These are phyloP conservation scores for Hymenoscyphus infarciens DNA, from an alignment of 2,329 filamentous ascomycete genomes.

Conservation along the genomic window DNA sequence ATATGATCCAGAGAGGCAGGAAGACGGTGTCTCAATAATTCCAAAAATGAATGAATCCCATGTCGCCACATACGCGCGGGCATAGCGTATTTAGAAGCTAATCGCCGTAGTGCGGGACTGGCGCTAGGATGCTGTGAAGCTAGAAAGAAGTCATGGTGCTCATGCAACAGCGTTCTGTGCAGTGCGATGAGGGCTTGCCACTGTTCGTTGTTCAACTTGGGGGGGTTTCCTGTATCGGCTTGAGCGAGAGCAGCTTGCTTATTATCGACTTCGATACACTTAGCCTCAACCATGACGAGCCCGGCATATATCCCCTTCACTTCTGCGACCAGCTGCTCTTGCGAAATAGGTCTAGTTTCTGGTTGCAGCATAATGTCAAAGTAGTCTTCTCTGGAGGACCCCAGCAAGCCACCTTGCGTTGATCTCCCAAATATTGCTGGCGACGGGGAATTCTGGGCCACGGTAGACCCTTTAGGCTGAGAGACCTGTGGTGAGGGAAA, in stretches of 20 bases:
- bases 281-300: slow-evolving; percentile 78
- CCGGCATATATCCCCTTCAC: slow-evolving; percentile 64
- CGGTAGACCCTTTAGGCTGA: slow-evolving; percentile 9
- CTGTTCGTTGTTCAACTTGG: slow-evolving; percentile 60
- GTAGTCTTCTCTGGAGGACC: not conserved
- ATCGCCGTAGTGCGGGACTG: slow-evolving; percentile 58
- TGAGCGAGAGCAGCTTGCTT: slow-evolving; percentile 39
- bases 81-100: slow-evolving; percentile 85
- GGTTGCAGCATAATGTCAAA: slow-evolving; percentile 44
- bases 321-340: slow-evolving; percentile 22
- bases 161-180: slow-evolving; percentile 75
- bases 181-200: slow-evolving; percentile 82
- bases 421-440: not conserved
- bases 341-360: slow-evolving; percentile 43
- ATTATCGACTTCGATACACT: slow-evolving; percentile 78
- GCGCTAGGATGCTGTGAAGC: slow-evolving; percentile 84
- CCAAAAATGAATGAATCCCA: slow-evolving; percentile 84
- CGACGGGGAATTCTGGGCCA: not conserved
- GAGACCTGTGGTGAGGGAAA: slow-evolving; percentile 7
- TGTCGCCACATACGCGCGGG: slow-evolving; percentile 89
- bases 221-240: slow-evolving; percentile 31
- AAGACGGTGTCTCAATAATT: slow-evolving; percentile 69
- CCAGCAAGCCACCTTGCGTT: slow-evolving; percentile 1
- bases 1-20: slow-evolving; percentile 82
- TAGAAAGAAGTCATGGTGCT: slow-evolving; percentile 83